phyloP scores from a whole-genome alignment of 1,139 yeast species.

The Taphrina confusa region DNA sequence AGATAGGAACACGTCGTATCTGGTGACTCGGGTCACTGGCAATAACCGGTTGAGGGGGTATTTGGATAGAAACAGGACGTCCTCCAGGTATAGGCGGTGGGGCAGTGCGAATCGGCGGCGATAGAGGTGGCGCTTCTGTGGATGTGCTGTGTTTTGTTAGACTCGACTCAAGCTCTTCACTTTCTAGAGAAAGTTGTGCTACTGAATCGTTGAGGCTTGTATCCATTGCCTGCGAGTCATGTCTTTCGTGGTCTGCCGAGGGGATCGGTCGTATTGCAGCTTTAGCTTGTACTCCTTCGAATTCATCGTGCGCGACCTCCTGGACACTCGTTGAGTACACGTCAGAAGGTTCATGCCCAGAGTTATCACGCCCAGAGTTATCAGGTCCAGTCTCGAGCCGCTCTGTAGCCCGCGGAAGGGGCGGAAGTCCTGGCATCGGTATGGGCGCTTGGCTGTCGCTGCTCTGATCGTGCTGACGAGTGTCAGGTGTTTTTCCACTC shows the following conservation, averaged over 20 bases:
- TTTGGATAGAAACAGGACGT: constrained; percentile 14
- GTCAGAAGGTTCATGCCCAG: background rate
- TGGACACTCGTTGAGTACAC: too few species aligned
- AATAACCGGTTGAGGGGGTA: background rate
- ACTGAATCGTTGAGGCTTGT: too few species aligned
- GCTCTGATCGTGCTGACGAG: constrained; percentile 41
- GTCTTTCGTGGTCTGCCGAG: too few species aligned
- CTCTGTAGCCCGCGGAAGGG: constrained; percentile 35
- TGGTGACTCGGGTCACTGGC: background rate
- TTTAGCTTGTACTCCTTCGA: too few species aligned
- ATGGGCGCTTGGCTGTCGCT: constrained; percentile 45
- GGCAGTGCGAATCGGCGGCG: background rate
- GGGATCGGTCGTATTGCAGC: too few species aligned
- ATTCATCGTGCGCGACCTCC: too few species aligned
- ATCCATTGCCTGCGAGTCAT: too few species aligned
- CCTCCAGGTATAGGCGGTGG: constrained; percentile 16
- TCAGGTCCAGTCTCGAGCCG: constrained; percentile 5
- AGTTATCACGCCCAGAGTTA: background rate
- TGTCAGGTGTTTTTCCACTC: constrained; percentile 43
- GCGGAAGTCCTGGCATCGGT: constrained; percentile 53
- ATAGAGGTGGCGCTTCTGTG: too few species aligned
- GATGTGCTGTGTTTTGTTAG: too few species aligned
- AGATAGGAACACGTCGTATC: background rate
- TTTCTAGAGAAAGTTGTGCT: too few species aligned
- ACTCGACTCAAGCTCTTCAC: too few species aligned